Conservation (phyloP, 2,329 filamentous ascomycete genomes). For the Madurella fahalii region DNA sequence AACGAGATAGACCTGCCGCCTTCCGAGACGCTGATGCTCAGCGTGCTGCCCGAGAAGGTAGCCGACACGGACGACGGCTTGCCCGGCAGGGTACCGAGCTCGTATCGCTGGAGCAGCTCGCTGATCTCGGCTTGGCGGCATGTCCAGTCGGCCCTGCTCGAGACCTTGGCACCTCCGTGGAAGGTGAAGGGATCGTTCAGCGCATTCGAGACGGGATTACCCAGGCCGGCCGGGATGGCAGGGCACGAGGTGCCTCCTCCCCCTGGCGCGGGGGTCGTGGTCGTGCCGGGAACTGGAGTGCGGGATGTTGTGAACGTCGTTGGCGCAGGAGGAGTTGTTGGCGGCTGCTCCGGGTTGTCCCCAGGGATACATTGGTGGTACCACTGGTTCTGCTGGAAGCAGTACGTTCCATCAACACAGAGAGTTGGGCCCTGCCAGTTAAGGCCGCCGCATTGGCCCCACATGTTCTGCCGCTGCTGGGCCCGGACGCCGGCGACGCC, state of each 20-base stretch:
- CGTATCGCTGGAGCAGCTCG: slow-evolving; percentile 34
- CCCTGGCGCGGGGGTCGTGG: neutral
- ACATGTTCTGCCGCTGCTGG: slow-evolving; percentile 19
- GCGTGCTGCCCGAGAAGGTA: slow-evolving; percentile 31
- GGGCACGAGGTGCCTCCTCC: slow-evolving; percentile 18
- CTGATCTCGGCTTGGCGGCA: slow-evolving; percentile 41
- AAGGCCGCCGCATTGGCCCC: slow-evolving; percentile 25
- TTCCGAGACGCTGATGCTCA: slow-evolving; percentile 35
- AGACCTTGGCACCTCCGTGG: slow-evolving; percentile 35
- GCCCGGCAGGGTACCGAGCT: slow-evolving; percentile 35
- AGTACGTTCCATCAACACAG: slow-evolving; percentile 21
- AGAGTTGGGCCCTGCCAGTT: slow-evolving; percentile 20
- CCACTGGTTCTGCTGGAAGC: slow-evolving; percentile 22
- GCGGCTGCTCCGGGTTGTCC: neutral
- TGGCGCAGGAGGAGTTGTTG: slow-evolving; percentile 9
- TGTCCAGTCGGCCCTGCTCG: slow-evolving; percentile 36
- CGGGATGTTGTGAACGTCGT: slow-evolving; percentile 16
- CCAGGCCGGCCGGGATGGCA: slow-evolving; percentile 14
- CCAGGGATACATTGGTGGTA: slow-evolving; percentile 25
- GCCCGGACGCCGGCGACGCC: slow-evolving; percentile 16
- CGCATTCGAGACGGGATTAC: slow-evolving; percentile 19
- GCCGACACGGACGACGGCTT: slow-evolving; percentile 34
- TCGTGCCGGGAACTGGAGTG: slow-evolving; percentile 1
- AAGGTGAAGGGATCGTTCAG: slow-evolving; percentile 40
- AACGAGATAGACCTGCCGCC: slow-evolving; percentile 33